These are phyloP conservation scores for Fistulinella prunicolor DNA, from an alignment of 768 basidiomycete species.

Conservation along the genomic window DNA sequence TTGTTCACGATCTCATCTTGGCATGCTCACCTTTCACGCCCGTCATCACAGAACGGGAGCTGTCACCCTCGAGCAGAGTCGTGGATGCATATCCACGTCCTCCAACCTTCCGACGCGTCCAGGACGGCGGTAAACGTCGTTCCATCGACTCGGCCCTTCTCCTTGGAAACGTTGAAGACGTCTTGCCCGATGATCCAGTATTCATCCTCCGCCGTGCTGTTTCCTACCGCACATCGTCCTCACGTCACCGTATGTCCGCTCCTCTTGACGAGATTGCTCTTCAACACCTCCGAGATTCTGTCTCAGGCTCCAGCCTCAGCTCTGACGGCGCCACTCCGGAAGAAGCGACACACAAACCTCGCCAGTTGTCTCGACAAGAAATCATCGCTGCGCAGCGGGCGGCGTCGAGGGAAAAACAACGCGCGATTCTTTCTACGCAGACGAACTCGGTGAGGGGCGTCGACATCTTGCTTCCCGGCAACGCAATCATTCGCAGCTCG, in stretches of 20 bases:
- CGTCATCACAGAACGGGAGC: conserved; percentile 59
- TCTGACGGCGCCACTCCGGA: conserved; percentile 42
- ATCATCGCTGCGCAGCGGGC: conserved; percentile 93
- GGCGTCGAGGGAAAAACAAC: conserved; percentile 78
- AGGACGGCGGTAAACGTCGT: conserved; percentile 68
- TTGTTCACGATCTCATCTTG: background rate
- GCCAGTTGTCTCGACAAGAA: conserved; percentile 67
- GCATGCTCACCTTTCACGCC: conserved; percentile 8
- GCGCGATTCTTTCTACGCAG: conserved; percentile 82
- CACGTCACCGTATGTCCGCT: conserved; percentile 68
- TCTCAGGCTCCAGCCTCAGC: conserved; percentile 53
- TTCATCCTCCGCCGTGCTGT: conserved; percentile 86
- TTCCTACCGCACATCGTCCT: conserved; percentile 66
- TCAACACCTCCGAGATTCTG: conserved; percentile 64
- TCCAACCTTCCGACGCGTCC: conserved; percentile 62
- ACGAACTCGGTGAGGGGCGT: conserved; percentile 83
- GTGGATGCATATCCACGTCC: conserved; percentile 80
- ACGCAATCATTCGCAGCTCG: conserved; percentile 81
- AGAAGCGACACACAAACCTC: conserved; percentile 34
- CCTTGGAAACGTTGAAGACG: conserved; percentile 68
- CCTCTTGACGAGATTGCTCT: conserved; percentile 84
- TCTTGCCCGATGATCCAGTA: conserved; percentile 78
- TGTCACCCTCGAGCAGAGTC: conserved; percentile 77
- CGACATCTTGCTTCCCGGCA: conserved; percentile 84
- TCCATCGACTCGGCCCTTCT: conserved; percentile 80